Base-by-base conservation (phyloP, 2,329 filamentous ascomycete species). In the Epichloe brachyelytri region DNA sequence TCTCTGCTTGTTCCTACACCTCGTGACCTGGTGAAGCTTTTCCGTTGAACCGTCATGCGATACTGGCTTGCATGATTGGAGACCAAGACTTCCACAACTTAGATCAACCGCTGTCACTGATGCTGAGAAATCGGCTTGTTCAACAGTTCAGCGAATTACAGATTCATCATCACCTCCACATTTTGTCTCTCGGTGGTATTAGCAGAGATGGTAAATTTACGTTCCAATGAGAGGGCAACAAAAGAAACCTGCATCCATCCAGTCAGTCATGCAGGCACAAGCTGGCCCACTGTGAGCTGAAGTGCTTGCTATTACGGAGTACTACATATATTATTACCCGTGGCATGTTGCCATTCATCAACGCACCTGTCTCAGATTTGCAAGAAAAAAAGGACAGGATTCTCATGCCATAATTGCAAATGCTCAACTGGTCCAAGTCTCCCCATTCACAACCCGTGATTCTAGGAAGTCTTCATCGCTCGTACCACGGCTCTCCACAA, bases 191-290 rank as follows among this genome's bases (percentile, higher is more conserved):
- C 20, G 17, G 22, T 19, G 5, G 37, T 38, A n/a, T n/a, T n/a
- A 26, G 11, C 11, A 19, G 8, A 8, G 10, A 20, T 22, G 22
- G 11, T 34, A 20, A 34, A 48, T 48, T 20, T 22, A 14, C 14
- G 30, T 10, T 44, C 10, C 14, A 37, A 37, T 36, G 34, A 12
- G 17, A 43, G 17, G 20, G 7, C n/a, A 4, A 39, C 12, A 22
- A 37, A 36, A 34, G 20, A 41, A 12, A 36, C 19, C 38, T 51
- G 38, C 39, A 43, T 43, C 45, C 43, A 48, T 38, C 22, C 33
- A 40, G 19, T 20, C 33, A 43, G 19, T 20, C 33, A 43, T 51
- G 50, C 50, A 51, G 44, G 50, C 50, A 51, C 45, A 17, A 41
- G 49, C 49, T 51, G 26, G 30, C 5, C 39, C 38, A 43, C 40